phyloP scores from a whole-genome alignment of 306 rosid species.

The apple (Malus domestica) region ASM211411v1 NC_041802.1:25109501-25110000 shows the following conservation, averaged over 20 bases:
- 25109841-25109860: background rate
- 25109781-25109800: background rate
- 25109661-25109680: background rate
- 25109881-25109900: constrained; percentile 8
- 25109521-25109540: constrained; percentile 11
- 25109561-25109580: constrained; percentile 16
- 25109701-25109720: background rate
- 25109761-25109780: background rate
- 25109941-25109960: background rate
- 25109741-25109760: background rate
- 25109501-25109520: constrained; percentile 8
- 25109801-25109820: constrained; percentile 16
- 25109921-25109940: background rate
- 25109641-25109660: background rate
- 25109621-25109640: constrained; percentile 4
- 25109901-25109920: constrained; percentile 7
- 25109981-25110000: background rate
- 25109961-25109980: background rate
- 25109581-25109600: constrained; percentile 9
- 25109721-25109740: constrained; percentile 18
- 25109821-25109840: background rate
- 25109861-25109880: constrained; percentile 10
- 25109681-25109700: background rate
- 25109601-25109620: constrained; percentile 1
- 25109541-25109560: constrained; percentile 11